phyloP scores from a whole-genome alignment of 495 filamentous ascomycete genomes.

The Penicillium herquei region DNA sequence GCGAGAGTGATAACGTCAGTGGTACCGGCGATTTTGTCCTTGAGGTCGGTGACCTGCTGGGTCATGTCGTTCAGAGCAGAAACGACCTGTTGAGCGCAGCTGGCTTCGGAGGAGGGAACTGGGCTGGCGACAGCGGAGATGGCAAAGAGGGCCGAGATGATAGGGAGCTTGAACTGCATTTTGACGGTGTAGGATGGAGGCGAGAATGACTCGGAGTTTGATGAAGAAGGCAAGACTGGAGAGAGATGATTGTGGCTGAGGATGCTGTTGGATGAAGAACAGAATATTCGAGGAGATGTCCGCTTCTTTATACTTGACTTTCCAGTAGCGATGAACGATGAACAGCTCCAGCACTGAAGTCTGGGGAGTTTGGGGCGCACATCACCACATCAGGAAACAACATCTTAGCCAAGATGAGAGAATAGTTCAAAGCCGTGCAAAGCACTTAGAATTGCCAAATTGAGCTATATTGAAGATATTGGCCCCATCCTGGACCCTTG shows the following conservation, averaged over 20 bases:
- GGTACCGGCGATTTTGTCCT: neutral
- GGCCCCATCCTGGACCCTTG: too few species aligned
- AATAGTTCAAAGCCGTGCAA: too few species aligned
- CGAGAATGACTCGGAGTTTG: neutral
- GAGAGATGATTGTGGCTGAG: neutral
- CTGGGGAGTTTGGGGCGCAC: too few species aligned
- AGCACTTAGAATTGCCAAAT: too few species aligned
- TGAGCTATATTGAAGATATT: too few species aligned
- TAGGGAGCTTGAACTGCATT: constrained; percentile 6
- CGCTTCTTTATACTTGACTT: neutral
- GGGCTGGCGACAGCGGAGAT: constrained; percentile 1
- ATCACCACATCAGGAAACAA: too few species aligned
- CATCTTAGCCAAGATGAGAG: too few species aligned
- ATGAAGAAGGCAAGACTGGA: neutral
- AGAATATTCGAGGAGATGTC: neutral
- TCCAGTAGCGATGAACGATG: too few species aligned
- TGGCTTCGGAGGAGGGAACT: neutral
- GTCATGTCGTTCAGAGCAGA: neutral
- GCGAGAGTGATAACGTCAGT: neutral
- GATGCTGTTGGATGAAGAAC: neutral
- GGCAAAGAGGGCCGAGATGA: constrained; percentile 6
- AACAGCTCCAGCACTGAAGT: too few species aligned
- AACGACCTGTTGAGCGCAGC: neutral
- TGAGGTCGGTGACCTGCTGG: constrained; percentile 1
- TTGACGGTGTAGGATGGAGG: neutral